phyloP scores from a whole-genome alignment of 768 basidiomycete species.

The Sarcodon sp. region DNA sequence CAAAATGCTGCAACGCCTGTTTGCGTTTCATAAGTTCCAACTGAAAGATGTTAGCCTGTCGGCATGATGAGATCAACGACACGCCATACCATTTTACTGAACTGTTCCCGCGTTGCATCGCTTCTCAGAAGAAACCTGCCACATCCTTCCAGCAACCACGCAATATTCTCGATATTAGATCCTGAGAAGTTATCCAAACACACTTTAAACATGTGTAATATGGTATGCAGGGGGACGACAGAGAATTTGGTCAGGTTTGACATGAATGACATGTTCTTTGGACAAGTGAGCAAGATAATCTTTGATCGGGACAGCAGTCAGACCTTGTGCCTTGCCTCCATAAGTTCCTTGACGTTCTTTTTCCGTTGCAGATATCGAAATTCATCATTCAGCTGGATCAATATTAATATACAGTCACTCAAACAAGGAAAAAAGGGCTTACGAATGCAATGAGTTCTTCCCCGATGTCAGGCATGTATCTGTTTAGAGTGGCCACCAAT shows the following conservation, averaged over 20 bases:
- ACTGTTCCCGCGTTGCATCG: conserved; percentile 80
- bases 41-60: conserved; percentile 21
- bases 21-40: conserved; percentile 92
- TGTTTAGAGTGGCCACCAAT: conserved; percentile 76
- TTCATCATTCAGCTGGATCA: conserved; percentile 80
- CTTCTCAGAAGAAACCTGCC: conserved; percentile 83
- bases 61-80: not conserved
- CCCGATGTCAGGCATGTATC: conserved; percentile 91
- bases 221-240: conserved; percentile 82
- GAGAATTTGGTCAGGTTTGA: conserved; percentile 94
- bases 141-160: conserved; percentile 85
- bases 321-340: conserved; percentile 79
- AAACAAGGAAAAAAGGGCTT: conserved; percentile 14
- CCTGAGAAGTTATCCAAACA: conserved; percentile 92
- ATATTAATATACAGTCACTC: not conserved
- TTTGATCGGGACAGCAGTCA: not conserved
- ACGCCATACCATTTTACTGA: conserved; percentile 67
- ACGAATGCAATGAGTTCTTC: conserved; percentile 71
- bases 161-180: conserved; percentile 87
- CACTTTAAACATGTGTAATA: conserved; percentile 94
- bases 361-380: conserved; percentile 92
- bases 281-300: not conserved
- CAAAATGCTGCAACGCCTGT: conserved; percentile 86
- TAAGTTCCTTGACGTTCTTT: conserved; percentile 84
- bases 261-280: conserved; percentile 76